Base-by-base conservation (phyloP, 2,329 filamentous ascomycete genomes). In the Aspergillus sp. region DNA sequence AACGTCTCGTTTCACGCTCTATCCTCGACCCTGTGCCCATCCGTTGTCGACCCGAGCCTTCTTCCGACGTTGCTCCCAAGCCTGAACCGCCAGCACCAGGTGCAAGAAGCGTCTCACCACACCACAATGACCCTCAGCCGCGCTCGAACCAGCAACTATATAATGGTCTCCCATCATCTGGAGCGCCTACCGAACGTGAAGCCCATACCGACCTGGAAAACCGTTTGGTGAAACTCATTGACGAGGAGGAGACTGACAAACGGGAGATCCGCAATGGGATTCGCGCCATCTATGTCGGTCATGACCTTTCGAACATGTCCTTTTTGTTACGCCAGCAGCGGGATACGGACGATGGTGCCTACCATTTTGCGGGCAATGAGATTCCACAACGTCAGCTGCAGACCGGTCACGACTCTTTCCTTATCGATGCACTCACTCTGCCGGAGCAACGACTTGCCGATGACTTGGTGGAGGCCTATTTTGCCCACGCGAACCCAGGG, bases 221-320 rank as follows among this genome's bases (percentile, higher is more conserved):
- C 24, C 67, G 66, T 29, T 51, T 72, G 12, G 64, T 67, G 30
- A 68, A 71, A 39, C 60, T 72, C 29, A 66, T 72, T 32, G 67
- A 71, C 35, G 60, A 64, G 26, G 65, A 69, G 30, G 63, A 66
- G 13, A 52, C 61, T 15, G 58, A 60, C 19, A 51, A 58, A 14
- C 53, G 63, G 12, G 65, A 69, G 34, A 71, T 73, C n/a, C 56
- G 63, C 22, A 54, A 59, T 32, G 57, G 61, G 3, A 64, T 68
- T 11, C 63, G 69, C 15, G 63, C 69, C 8, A 70, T 68, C 35
- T 74, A 71, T 42, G 69, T 74, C 27, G 71, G 71, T 5, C 68
- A 69, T 34, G 69, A 72, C 40, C 63, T 71, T 37, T 74, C 71
- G 20, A 74, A 74, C 37, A 61, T 74, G 42, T 70, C 70, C 34